Evolutionary conservation across 805 yeast genomes (phyloP).

Genomic region (Cyberlindnera mycetangii): DNA sequence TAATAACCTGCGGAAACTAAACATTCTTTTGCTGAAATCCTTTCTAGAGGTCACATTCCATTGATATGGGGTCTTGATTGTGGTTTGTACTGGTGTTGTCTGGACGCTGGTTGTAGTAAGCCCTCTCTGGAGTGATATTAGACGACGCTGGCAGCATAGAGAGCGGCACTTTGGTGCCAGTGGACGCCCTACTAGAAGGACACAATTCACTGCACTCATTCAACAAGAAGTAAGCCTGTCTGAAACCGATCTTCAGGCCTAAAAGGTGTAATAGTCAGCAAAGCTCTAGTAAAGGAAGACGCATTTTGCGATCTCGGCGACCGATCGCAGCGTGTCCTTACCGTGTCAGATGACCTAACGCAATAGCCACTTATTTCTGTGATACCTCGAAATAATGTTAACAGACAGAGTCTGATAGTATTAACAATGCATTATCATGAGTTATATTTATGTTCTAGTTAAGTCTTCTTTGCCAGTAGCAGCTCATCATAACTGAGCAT

Average conservation of each 20-base stretch:
- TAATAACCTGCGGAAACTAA: neutral
- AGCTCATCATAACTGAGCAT: no score
- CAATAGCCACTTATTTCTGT: neutral
- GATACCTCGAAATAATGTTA: neutral
- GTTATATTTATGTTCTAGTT: neutral
- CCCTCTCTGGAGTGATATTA: neutral
- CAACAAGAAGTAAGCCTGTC: neutral
- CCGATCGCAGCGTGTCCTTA: slow-evolving; percentile 1
- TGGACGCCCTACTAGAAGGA: neutral
- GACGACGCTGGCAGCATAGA: neutral
- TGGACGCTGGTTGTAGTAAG: neutral
- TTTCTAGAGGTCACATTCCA: neutral
- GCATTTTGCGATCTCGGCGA: slow-evolving; percentile 7
- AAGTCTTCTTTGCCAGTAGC: no score
- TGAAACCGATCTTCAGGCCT: neutral
- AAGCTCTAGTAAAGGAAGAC: neutral
- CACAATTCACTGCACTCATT: neutral
- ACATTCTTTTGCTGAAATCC: neutral
- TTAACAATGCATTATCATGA: neutral
- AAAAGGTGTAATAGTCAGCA: neutral
- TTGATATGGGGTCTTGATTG: neutral
- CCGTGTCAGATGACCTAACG: slow-evolving; percentile 7
- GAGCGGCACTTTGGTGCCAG: neutral
- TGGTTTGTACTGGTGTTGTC: neutral
- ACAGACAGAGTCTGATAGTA: neutral